Evolutionary conservation across 345 rosid species (phyloP).

Genomic region (rapeseed (Brassica napus)): DNA sequence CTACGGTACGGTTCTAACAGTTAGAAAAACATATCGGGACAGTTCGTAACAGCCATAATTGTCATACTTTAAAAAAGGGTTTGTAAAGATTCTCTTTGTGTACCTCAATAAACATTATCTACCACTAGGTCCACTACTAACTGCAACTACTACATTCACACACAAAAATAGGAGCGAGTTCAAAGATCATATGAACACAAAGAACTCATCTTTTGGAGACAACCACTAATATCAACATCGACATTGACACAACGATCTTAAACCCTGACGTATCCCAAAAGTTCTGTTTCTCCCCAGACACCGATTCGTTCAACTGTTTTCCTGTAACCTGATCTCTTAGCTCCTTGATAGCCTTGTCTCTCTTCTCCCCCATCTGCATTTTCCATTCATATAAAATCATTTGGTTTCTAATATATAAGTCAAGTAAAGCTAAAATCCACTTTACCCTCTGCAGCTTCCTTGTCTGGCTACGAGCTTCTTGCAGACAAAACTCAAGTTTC

Average conservation of each 20-base stretch:
- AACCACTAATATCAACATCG: slow-evolving; percentile 77
- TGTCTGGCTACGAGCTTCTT: slow-evolving; percentile 72
- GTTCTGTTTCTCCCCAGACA: slow-evolving; percentile 48
- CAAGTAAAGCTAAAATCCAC: slow-evolving; percentile 5
- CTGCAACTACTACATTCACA: slow-evolving; percentile 35
- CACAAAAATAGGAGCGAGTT: neutral
- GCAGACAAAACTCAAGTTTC: slow-evolving; percentile 81
- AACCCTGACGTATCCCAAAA: slow-evolving; percentile 87
- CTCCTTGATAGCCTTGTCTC: slow-evolving; percentile 79
- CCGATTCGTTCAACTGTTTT: slow-evolving; percentile 43
- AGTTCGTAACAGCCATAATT: neutral
- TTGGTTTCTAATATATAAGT: neutral
- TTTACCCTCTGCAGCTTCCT: slow-evolving; percentile 75
- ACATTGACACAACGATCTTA: slow-evolving; percentile 81
- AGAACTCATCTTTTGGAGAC: slow-evolving; percentile 65
- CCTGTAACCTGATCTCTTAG: slow-evolving; percentile 62
- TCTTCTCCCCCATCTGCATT: slow-evolving; percentile 73
- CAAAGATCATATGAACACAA: slow-evolving; percentile 14
- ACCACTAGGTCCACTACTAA: neutral
- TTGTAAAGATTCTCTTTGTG: slow-evolving; percentile 3
- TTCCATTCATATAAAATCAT: neutral
- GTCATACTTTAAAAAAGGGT: neutral
- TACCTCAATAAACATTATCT: slow-evolving; percentile 11
- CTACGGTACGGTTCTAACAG: too few species aligned
- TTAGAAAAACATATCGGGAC: too few species aligned